Base-by-base conservation (phyloP, 2,329 filamentous ascomycete species). In the Venturia asperata region DNA sequence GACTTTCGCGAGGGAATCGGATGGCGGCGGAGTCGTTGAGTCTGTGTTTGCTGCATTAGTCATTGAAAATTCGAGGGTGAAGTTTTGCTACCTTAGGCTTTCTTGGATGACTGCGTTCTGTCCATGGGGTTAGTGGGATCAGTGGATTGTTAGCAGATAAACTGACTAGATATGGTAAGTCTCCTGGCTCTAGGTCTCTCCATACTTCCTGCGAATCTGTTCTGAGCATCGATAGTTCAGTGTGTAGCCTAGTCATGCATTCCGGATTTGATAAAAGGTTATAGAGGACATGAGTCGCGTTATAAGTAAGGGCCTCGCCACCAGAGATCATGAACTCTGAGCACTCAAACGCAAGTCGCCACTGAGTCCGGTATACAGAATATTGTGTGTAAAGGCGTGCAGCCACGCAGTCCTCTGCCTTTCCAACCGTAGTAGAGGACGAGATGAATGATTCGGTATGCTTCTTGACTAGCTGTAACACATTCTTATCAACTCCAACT, bases 311-410 rank as follows among this genome's bases (percentile, higher is more conserved):
- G 13, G 47, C 47, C 47, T 52, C 21, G 3, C 47, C 47, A 15
- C 47, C 47, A 52, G 47, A 52, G 5, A 52, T 52, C 47, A 52
- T 52, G 47, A 52, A 30, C 21, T 52, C 47, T 10, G 47, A 52
- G 13, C 47, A 52, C 11, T 52, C 21, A 15, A 27, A 52, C 9
- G 21, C 21, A 52, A 52, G 47, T 21, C 47, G 47, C 47, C 47
- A 52, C 13, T 10, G 47, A 27, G 21, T 11, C 24, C 47, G 10
- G 21, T 52, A 27, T 15, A 52, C 21, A 52, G 47, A 10, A 21
- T 30, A 52, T 13, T 52, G 47, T 13, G 47, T 52, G 27, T 52
- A 4, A 7, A 52, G 21, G 10, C 21, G 47, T 52, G 5, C 10
- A 15, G 47, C 21, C 21, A 27, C 47, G 24, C 24, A 52, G 4